Conservation (phyloP, 129 eudicot genomes). For the Flaveria ramosissima region DNA sequence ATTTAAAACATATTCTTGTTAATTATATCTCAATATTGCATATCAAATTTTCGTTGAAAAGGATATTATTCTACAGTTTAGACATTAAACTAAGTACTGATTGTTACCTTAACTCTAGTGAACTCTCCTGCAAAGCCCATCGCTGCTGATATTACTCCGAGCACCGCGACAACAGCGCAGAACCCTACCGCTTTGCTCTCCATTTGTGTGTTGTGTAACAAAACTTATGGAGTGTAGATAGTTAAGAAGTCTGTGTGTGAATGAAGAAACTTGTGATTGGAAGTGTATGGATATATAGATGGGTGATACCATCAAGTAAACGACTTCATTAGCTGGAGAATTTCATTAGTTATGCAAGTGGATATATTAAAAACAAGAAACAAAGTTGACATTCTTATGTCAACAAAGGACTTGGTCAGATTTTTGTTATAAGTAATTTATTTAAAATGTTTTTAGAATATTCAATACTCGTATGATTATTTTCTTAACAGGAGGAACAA, state of each 20-base stretch:
- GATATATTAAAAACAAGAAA: background rate
- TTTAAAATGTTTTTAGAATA: background rate
- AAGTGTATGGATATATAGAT: background rate
- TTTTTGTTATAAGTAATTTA: background rate
- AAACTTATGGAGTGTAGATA: no score
- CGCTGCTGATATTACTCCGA: background rate
- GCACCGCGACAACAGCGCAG: slow-evolving; percentile 29
- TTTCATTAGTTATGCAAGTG: background rate
- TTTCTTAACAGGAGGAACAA: background rate
- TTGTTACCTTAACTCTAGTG: no score
- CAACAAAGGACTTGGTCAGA: slow-evolving; percentile 2
- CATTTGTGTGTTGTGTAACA: background rate
- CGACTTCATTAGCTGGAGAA: slow-evolving; percentile 2
- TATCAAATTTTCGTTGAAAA: no score
- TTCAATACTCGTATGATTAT: background rate
- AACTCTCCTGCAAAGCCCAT: no score
- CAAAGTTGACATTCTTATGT: slow-evolving; percentile 20
- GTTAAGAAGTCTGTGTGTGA: background rate
- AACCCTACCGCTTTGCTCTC: slow-evolving; percentile 17
- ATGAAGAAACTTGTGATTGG: slow-evolving; percentile 8
- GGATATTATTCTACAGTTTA: no score
- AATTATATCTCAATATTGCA: no score
- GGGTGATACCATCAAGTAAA: background rate
- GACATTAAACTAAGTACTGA: no score
- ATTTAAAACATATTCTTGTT: no score